Evolutionary conservation across 768 basidiomycete species (phyloP), one percentile per base, ranked within the genome.

Genomic region (Suillus clintonianus): DNA sequence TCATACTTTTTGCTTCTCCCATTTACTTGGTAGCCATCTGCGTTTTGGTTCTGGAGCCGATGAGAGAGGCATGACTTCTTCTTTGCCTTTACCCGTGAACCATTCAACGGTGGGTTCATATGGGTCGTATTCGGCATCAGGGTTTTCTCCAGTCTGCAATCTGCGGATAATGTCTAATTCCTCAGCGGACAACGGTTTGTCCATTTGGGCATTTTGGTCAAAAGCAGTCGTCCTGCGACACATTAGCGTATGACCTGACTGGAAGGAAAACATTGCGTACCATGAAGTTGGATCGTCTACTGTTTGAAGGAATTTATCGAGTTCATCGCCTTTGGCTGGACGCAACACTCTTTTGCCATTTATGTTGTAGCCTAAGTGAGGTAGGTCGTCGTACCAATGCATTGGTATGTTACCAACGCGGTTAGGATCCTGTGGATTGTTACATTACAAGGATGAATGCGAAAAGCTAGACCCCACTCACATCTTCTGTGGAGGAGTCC

Each of bases 341-440:
- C 95, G 90, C 66, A 99, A 84, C 55, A 99, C 89, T 74, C 90
- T 90, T 79, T 94, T 97, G 60, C 97, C 97, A 74, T 95, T 87
- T 69, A 99, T 89, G 76, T 95, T 87, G 78, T 99, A 99, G 53
- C 97, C 97, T 72, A 99, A 86, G 77, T 99, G 97, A n/a, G 97
- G 97, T 68, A 99, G 81, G 81, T 99, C 96, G 74, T 99, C 97
- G 76, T 99, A 99, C 95, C 97, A 99, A 72, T 99, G 95, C 85
- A 91, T 90, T 53, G 97, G 97, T 65, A 99, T 81, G 77, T 97
- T 85, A 60, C 97, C 97, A 68, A 97, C 88, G 64, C 96, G 93
- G 74, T 97, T 99, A n/a, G 92, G 92, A 60, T 88, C 86, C 95
- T 99, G 68, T 61, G 62, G 60, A 51, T 42, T 30, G 62, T 62